These are phyloP conservation scores for Chalara sp. DNA, from an alignment of 2,329 filamentous ascomycete genomes.

Conservation along the genomic window DNA sequence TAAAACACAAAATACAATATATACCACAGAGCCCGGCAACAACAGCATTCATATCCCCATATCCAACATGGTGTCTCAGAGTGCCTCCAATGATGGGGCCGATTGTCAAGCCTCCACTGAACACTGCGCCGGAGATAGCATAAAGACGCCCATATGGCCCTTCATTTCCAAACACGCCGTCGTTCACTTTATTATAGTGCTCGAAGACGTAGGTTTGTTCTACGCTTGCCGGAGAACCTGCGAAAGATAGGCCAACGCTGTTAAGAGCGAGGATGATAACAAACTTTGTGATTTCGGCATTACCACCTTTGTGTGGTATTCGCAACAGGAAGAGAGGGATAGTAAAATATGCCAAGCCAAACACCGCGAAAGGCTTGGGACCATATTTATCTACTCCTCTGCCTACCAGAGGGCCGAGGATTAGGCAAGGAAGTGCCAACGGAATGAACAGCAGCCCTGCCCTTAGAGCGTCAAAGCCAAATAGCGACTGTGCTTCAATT, in stretches of 20 bases:
- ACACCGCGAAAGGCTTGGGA: slow-evolving; percentile 25
- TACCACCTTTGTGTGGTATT: slow-evolving; percentile 32
- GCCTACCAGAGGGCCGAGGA: slow-evolving; percentile 29
- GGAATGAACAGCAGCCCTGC: slow-evolving; percentile 33
- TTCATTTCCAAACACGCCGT: slow-evolving; percentile 44
- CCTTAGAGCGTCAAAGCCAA: slow-evolving; percentile 29
- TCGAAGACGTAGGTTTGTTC: slow-evolving; percentile 49
- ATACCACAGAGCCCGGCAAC: slow-evolving; percentile 16
- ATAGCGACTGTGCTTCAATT: slow-evolving; percentile 30
- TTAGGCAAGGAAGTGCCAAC: slow-evolving; percentile 29
- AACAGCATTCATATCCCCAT: slow-evolving; percentile 44
- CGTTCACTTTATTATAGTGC: slow-evolving; percentile 48
- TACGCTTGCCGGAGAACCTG: slow-evolving; percentile 48
- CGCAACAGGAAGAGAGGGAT: slow-evolving; percentile 32
- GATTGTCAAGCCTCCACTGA: slow-evolving; percentile 50
- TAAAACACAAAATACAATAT: slow-evolving; percentile 16
- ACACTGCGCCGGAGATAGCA: slow-evolving; percentile 55
- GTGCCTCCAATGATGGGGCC: slow-evolving; percentile 51
- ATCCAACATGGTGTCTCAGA: slow-evolving; percentile 44
- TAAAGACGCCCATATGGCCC: slow-evolving; percentile 61
- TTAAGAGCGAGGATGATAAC: slow-evolving; percentile 37
- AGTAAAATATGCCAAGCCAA: slow-evolving; percentile 22
- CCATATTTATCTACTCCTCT: slow-evolving; percentile 32
- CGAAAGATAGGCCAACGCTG: slow-evolving; percentile 45
- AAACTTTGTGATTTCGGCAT: slow-evolving; percentile 37